Conservation (phyloP, 768 basidiomycete genomes). For the Galerina sulciceps region DNA sequence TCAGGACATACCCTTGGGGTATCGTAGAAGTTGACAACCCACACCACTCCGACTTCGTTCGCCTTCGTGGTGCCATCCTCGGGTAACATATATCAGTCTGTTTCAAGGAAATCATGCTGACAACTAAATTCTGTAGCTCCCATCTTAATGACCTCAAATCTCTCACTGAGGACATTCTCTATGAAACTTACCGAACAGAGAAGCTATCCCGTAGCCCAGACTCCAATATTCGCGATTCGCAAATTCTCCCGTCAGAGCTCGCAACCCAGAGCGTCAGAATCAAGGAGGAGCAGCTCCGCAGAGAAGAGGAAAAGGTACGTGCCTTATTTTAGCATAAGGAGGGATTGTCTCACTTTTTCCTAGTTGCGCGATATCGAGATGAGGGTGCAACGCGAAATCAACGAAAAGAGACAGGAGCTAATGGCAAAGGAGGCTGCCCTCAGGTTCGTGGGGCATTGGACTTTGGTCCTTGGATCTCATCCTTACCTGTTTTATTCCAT, state of each 20-base stretch:
- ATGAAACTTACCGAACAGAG: constrained; percentile 90
- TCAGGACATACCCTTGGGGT: constrained; percentile 91
- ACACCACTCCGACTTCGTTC: constrained; percentile 84
- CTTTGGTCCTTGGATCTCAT: background rate
- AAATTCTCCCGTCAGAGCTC: constrained; percentile 84
- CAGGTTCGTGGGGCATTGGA: constrained; percentile 42
- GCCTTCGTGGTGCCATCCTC: constrained; percentile 80
- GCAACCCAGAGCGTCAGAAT: constrained; percentile 84
- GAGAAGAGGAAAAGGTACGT: constrained; percentile 81
- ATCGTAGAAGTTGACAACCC: constrained; percentile 92
- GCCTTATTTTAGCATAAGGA: background rate
- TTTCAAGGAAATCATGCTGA: background rate
- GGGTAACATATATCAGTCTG: constrained; percentile 36
- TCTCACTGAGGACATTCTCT: constrained; percentile 81
- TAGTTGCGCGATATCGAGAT: constrained; percentile 86
- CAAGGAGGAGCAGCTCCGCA: constrained; percentile 89
- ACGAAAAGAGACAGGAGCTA: constrained; percentile 85
- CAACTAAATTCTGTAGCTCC: constrained; percentile 45
- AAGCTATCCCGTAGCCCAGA: constrained; percentile 77
- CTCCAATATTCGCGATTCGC: constrained; percentile 65
- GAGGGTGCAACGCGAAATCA: constrained; percentile 85
- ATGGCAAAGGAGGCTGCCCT: constrained; percentile 86
- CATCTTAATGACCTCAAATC: constrained; percentile 87
- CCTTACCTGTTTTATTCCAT: background rate
- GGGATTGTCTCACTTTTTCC: background rate